Evolutionary conservation across 768 basidiomycete species (phyloP), one percentile per base, ranked within the genome.

Genomic region (Mycena alexandri): DNA sequence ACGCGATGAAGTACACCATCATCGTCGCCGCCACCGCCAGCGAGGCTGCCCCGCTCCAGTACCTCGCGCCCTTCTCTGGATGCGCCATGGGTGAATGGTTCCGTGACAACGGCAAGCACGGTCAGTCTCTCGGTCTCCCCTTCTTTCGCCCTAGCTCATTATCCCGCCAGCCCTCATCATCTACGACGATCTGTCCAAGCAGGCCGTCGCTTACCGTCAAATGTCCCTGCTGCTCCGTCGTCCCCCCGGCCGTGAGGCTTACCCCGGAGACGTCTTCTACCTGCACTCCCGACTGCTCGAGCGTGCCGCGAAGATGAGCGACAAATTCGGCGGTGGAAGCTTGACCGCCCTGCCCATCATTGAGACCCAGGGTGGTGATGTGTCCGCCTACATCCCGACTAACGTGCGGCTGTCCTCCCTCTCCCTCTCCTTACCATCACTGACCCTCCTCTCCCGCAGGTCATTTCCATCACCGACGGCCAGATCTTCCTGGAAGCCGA

Each of bases 11-110:
- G 86, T 99, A 99, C 87, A 89, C 96, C 63, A 97, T 99, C 85
- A 95, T 99, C 74, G 98, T 99, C 75, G 98, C 98, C 75, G 98
- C 98, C 73, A 99, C 98, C 66, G 98, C 98, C 63, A 98, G 96
- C 29, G 98, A 99, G 86, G 98, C 98, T 75, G 98, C 98, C 74
- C 98, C 98, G 74, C 88, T 99, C 63, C 98, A 99, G 80, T 99
- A 98, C 85, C 93, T 99, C 75, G 98, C 98, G 76, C 98, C 98
- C 73, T 99, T 99, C 95, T 97, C 98, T 73, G 98, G 98, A 71
- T 97, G 95, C 83, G 98, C 98, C 76, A 99, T 99, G 96, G 98
- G 98, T 80, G 98, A 99, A 85, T 99, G 97, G 97, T 99, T 99
- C 98, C 94, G 95, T 84, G 98, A 99, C 85, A 99, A 99, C 81